Conservation (phyloP, 2,329 filamentous ascomycete genomes). For the Arthrinium puccinioides region DNA sequence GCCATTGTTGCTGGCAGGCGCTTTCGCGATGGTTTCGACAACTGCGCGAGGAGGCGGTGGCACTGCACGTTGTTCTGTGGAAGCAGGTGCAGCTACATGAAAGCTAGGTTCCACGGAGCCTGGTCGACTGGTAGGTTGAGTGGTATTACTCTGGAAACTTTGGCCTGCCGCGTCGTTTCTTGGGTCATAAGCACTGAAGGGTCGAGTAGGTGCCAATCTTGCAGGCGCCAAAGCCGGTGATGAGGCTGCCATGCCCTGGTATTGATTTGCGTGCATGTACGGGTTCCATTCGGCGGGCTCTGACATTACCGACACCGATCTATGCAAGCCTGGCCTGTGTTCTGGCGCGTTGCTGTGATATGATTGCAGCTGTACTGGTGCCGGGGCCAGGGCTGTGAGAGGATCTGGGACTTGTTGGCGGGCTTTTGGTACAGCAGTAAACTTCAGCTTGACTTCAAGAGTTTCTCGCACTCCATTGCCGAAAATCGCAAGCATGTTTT, state of each 20-base stretch:
- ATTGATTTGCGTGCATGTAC: neutral
- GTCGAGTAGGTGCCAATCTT: constrained; percentile 21
- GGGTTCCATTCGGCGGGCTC: constrained; percentile 73
- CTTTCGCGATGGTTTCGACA: too few species aligned
- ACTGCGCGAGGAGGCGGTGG: too few species aligned
- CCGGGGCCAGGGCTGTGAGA: constrained; percentile 13
- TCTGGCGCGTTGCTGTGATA: constrained; percentile 6
- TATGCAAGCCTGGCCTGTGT: constrained; percentile 9
- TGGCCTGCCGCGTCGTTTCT: constrained; percentile 10
- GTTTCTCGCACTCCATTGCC: constrained; percentile 78
- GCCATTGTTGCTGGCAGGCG: constrained; percentile 13
- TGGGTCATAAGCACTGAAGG: constrained; percentile 15
- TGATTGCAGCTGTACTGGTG: constrained; percentile 5
- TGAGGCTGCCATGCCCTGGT: too few species aligned
- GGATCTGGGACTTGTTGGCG: too few species aligned
- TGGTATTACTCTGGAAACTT: constrained; percentile 11
- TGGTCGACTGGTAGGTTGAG: constrained; percentile 14
- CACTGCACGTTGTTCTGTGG: too few species aligned
- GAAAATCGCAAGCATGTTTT: constrained; percentile 79
- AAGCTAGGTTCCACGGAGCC: constrained; percentile 16
- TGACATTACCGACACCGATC: constrained; percentile 35
- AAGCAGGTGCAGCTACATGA: too few species aligned
- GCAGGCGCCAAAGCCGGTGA: constrained; percentile 24
- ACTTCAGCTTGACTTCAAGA: constrained; percentile 83
- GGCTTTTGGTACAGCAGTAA: constrained; percentile 67